A percentile compares a stretch with the other conserved stretches of the same genome.
Conservation (phyloP, 495 filamentous ascomycete species). For the Aspergillus wentii region DNA sequence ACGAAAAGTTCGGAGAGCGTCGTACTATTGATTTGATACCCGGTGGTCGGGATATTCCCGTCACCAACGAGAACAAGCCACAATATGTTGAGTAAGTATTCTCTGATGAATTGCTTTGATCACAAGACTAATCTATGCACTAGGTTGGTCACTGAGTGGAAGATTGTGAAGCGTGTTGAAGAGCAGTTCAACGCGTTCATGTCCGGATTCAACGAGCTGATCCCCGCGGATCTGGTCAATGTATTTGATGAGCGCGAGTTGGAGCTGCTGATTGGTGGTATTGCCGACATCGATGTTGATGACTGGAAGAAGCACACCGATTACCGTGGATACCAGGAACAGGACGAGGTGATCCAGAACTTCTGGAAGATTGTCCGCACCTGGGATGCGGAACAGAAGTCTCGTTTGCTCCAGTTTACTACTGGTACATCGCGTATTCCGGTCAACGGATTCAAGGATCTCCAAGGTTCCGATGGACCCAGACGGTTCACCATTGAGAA, state of each 20-base stretch:
- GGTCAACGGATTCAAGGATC: slow-evolving; percentile 99
- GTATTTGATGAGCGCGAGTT: slow-evolving; percentile 98
- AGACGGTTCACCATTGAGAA: slow-evolving; percentile 97
- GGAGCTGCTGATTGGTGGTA: slow-evolving; percentile 95
- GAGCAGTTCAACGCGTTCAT: slow-evolving; percentile 98
- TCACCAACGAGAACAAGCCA: slow-evolving; percentile 95
- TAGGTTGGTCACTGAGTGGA: slow-evolving; percentile 94
- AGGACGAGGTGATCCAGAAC: slow-evolving; percentile 91
- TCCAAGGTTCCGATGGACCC: slow-evolving; percentile 95
- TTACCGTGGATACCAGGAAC: slow-evolving; percentile 98
- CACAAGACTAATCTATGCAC: too few relatives aligned
- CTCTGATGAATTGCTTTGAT: background rate
- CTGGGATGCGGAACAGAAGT: slow-evolving; percentile 99
- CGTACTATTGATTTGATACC: slow-evolving; percentile 90
- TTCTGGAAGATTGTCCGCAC: slow-evolving; percentile 98
- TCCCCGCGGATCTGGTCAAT: slow-evolving; percentile 92
- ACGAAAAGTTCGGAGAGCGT: slow-evolving; percentile 94
- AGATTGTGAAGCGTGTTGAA: slow-evolving; percentile 95
- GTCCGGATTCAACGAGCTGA: slow-evolving; percentile 94
- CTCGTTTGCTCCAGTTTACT: slow-evolving; percentile 90
- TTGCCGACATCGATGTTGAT: slow-evolving; percentile 98
- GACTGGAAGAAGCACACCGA: slow-evolving; percentile 99
- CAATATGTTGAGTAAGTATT: slow-evolving; percentile 81
- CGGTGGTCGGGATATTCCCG: slow-evolving; percentile 82
- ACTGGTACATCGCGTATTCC: slow-evolving; percentile 97